These are phyloP conservation scores for Amylocarpus encephaloides DNA, from an alignment of 2,329 filamentous ascomycete genomes.

Conservation along the genomic window DNA sequence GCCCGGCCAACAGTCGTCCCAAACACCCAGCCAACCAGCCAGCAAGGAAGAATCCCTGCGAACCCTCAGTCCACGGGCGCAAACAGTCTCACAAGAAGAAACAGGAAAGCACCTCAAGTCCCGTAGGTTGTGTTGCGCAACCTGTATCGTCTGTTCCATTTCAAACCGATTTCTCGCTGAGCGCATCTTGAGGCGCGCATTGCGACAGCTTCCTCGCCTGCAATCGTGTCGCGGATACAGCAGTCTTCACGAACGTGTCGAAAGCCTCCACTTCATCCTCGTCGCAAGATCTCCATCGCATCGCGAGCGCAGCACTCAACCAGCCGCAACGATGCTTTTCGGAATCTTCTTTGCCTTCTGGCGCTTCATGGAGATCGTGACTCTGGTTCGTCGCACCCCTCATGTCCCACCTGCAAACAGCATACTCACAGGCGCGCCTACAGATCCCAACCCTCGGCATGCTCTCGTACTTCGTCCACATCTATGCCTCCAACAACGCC, in stretches of 20 bases:
- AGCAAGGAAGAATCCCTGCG: too few species aligned
- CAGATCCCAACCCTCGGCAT: conserved; percentile 62
- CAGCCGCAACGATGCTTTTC: conserved; percentile 46
- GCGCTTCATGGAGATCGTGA: conserved; percentile 56
- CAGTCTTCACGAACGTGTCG: neutral
- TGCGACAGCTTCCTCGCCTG: too few species aligned
- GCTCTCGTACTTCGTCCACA: conserved; percentile 60
- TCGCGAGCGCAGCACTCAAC: neutral
- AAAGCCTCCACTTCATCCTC: neutral
- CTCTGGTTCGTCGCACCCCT: conserved; percentile 44
- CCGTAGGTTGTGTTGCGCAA: too few species aligned
- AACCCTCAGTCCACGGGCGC: too few species aligned
- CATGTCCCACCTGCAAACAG: neutral
- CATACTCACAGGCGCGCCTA: conserved; percentile 4
- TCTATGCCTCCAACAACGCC: conserved; percentile 48
- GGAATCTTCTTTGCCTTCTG: conserved; percentile 57
- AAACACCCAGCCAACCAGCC: too few species aligned
- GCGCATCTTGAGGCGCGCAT: too few species aligned
- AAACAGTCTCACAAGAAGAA: too few species aligned
- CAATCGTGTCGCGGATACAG: neutral
- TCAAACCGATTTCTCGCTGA: too few species aligned
- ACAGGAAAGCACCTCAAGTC: too few species aligned
- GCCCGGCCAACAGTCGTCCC: too few species aligned
- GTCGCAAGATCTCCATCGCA: conserved; percentile 1
- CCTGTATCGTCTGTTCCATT: too few species aligned